Evolutionary conservation across 441 rosid genomes (phyloP).

Genomic region (Dalechampia spathulata): DNA sequence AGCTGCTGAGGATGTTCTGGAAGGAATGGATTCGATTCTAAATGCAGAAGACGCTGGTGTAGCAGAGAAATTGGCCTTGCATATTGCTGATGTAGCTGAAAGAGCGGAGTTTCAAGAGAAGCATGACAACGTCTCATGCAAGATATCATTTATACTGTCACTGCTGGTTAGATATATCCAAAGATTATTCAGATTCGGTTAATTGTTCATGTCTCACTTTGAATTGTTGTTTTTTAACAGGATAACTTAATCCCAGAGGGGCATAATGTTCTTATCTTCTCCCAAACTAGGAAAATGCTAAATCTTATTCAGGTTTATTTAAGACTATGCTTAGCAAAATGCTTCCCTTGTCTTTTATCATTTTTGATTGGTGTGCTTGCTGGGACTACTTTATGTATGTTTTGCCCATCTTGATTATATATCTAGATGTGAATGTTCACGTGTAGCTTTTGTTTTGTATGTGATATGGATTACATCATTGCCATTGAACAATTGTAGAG

Average conservation of each 20-base stretch:
- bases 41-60: conserved; percentile 69
- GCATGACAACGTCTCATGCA: conserved; percentile 83
- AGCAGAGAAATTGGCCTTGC: conserved; percentile 89
- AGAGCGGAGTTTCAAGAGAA: conserved; percentile 67
- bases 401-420: too few relatives aligned
- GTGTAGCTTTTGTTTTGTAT: too few relatives aligned
- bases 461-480: too few relatives aligned
- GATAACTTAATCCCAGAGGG: conserved; percentile 74
- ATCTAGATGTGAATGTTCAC: too few relatives aligned
- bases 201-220: conserved; percentile 11
- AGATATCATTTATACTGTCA: conserved; percentile 69
- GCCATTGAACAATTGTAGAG: too few relatives aligned
- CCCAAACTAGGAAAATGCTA: conserved; percentile 98
- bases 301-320: conserved; percentile 82
- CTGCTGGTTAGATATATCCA: conserved; percentile 53
- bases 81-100: conserved; percentile 78
- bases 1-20: conserved; percentile 96
- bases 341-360: neutral
- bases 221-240: conserved; percentile 27
- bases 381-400: too few relatives aligned
- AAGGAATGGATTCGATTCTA: conserved; percentile 80
- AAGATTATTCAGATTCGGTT: neutral
- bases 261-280: conserved; percentile 88
- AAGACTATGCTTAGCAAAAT: conserved; percentile 3
- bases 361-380: too few relatives aligned